Percentiles rank a stretch among this genome's conserved stretches.
Evolutionary conservation across 441 rosid species (phyloP).

Genomic region (Eutrema salsugineum): DNA sequence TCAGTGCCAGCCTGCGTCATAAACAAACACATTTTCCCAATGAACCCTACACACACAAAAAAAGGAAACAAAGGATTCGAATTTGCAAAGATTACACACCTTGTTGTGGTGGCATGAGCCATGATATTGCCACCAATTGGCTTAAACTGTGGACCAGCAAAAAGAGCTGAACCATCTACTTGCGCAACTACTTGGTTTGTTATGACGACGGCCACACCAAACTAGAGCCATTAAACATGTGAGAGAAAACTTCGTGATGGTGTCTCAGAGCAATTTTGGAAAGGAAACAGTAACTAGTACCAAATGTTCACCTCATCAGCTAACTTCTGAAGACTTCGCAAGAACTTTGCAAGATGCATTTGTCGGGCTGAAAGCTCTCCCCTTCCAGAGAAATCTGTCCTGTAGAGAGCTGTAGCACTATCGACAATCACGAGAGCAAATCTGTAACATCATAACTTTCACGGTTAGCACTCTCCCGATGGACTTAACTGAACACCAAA

Average conservation of each 20-base stretch:
- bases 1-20: slow-evolving; percentile 61
- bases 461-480: slow-evolving; percentile 1
- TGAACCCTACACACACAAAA: not conserved
- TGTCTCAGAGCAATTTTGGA: not conserved
- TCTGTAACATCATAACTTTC: slow-evolving; percentile 37
- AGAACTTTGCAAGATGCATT: slow-evolving; percentile 98
- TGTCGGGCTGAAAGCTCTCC: slow-evolving; percentile 95
- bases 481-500: not conserved
- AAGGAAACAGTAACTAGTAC: not conserved
- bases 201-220: slow-evolving; percentile 91
- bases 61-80: not conserved
- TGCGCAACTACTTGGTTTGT: slow-evolving; percentile 98
- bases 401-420: slow-evolving; percentile 89
- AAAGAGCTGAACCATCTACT: slow-evolving; percentile 94
- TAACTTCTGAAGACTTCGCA: slow-evolving; percentile 89
- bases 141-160: slow-evolving; percentile 96
- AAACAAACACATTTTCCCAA: not conserved
- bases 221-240: slow-evolving; percentile 40
- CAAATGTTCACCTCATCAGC: slow-evolving; percentile 75
- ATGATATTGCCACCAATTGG: slow-evolving; percentile 96
- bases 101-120: slow-evolving; percentile 98
- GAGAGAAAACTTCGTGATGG: not conserved
- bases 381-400: slow-evolving; percentile 94
- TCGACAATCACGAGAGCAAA: slow-evolving; percentile 96
- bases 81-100: slow-evolving; percentile 38